These are phyloP conservation scores for Sicyos baderoa DNA, from an alignment of 306 rosid species.

Conservation along the genomic window DNA sequence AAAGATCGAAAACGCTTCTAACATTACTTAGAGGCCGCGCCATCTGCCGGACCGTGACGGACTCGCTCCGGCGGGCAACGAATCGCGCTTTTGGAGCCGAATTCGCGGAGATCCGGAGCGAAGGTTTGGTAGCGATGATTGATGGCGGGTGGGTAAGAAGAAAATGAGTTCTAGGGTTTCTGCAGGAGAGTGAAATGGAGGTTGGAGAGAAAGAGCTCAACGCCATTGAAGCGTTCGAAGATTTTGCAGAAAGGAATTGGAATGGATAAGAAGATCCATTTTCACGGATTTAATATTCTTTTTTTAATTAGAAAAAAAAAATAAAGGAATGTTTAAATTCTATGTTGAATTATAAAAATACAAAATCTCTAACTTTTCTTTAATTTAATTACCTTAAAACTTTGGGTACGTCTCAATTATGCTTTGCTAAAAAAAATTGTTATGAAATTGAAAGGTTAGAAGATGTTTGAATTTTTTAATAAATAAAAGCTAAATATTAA, in stretches of 20 bases:
- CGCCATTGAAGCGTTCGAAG: conserved; percentile 37
- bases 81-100: conserved; percentile 54
- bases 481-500: too few species aligned
- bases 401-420: too few species aligned
- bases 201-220: conserved; percentile 29
- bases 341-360: too few species aligned
- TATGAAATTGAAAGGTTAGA: too few species aligned
- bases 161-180: conserved; percentile 12
- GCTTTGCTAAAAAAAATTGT: too few species aligned
- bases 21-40: conserved; percentile 79
- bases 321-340: too few species aligned
- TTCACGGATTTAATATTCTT: too few species aligned
- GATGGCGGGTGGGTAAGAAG: conserved; percentile 12
- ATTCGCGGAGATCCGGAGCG: conserved; percentile 50
- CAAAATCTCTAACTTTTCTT: too few species aligned
- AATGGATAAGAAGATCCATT: not conserved
- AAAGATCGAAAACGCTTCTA: conserved; percentile 15
- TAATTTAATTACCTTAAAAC: too few species aligned
- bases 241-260: not conserved
- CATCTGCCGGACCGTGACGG: conserved; percentile 57
- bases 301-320: too few species aligned
- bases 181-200: conserved; percentile 26
- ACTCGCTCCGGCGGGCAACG: conserved; percentile 65
- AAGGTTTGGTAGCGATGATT: conserved; percentile 21
- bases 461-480: too few species aligned